A percentile compares a stretch with the other conserved stretches of the same genome.
Evolutionary conservation across 2,329 filamentous ascomycete species (phyloP).

Genomic region (Exophiala calicioides): DNA sequence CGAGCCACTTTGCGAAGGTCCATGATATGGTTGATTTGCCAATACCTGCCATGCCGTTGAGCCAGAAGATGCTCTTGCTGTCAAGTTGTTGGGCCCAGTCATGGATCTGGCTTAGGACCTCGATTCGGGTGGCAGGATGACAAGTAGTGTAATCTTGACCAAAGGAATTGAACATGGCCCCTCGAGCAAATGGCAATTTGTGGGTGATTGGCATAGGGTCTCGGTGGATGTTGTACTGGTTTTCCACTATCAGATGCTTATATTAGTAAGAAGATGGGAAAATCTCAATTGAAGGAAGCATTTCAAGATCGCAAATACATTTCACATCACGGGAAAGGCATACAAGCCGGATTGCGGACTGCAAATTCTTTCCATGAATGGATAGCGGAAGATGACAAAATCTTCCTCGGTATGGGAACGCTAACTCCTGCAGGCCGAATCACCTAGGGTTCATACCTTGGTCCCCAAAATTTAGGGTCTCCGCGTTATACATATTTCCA

Average conservation of each 20-base stretch:
- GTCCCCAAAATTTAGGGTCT: constrained; percentile 14
- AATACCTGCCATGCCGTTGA: constrained; percentile 41
- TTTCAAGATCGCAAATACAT: not conserved
- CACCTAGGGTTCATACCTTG: constrained; percentile 10
- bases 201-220: not conserved
- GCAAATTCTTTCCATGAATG: not conserved
- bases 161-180: constrained; percentile 7
- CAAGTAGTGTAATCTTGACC: constrained; percentile 6
- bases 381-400: not conserved
- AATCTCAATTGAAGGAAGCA: not conserved
- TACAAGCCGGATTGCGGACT: not conserved
- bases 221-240: not conserved
- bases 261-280: not conserved
- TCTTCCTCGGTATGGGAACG: not conserved
- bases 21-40: constrained; percentile 41
- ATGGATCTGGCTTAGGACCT: constrained; percentile 1
- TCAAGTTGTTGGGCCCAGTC: not conserved
- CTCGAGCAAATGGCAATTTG: not conserved
- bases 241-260: not conserved
- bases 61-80: constrained; percentile 37
- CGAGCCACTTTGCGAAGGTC: constrained; percentile 34
- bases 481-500: constrained; percentile 8
- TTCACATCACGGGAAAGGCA: not conserved
- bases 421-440: not conserved
- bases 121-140: constrained; percentile 7